Evolutionary conservation across 163 green algal genomes (phyloP).

Genomic region (Coccomyxa subellipsoidea): DNA sequence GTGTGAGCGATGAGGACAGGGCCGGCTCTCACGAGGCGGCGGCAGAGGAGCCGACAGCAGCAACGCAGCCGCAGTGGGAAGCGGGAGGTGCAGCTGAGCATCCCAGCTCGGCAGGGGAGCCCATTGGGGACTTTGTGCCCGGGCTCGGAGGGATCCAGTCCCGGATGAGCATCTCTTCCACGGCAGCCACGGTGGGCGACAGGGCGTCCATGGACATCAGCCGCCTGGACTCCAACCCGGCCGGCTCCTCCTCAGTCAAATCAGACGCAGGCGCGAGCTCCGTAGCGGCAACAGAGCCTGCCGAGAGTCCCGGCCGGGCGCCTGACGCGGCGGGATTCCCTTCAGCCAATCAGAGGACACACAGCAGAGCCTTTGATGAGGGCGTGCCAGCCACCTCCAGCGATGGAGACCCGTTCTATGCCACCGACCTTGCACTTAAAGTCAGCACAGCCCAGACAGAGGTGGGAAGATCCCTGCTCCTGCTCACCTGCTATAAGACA

Average conservation of each 20-base stretch:
- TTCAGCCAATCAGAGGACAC: not conserved
- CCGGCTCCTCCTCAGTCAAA: not conserved
- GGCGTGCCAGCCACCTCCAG: not conserved
- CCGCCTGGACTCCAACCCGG: no score
- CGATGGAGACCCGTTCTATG: not conserved
- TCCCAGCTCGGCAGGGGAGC: not conserved
- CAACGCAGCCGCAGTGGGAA: not conserved
- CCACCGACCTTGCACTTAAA: not conserved
- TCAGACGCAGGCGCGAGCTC: not conserved
- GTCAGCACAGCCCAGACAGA: not conserved
- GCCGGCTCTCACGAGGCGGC: not conserved
- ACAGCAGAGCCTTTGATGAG: not conserved
- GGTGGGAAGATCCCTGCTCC: no score
- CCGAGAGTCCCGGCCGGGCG: not conserved
- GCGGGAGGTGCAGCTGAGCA: not conserved
- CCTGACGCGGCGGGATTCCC: not conserved
- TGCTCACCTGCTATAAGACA: not conserved
- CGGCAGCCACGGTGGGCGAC: not conserved
- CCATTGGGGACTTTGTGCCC: not conserved
- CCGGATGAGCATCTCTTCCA: not conserved
- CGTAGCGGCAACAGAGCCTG: not conserved
- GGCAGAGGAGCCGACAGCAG: not conserved
- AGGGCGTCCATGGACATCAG: not conserved
- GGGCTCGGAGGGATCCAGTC: not conserved
- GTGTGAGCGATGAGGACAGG: not conserved